Percentiles rank a stretch among this genome's conserved stretches.
These are phyloP conservation scores for Cryptococcus deneoformans DNA, from an alignment of 1,284 basidiomycete species.

Conservation along the genomic window DNA sequence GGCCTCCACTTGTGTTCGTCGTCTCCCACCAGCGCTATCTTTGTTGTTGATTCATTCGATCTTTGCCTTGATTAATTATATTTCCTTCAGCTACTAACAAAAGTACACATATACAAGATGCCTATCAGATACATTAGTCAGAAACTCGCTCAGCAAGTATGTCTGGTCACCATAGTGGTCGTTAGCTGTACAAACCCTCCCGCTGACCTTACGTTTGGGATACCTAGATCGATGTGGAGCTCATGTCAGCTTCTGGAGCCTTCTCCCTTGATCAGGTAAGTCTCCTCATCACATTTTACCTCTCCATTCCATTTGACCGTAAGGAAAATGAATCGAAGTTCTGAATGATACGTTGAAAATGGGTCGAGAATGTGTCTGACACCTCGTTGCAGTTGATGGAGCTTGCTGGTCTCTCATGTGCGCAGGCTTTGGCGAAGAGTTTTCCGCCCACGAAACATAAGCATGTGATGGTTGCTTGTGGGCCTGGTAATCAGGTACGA, in stretches of 20 bases:
- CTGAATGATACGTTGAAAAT: no score
- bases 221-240: conserved; percentile 79
- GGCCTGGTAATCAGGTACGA: conserved; percentile 82
- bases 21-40: no score
- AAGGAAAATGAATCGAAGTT: no score
- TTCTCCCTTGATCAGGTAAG: conserved; percentile 83
- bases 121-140: conserved; percentile 71
- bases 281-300: neutral
- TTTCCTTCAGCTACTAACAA: neutral
- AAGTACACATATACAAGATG: conserved; percentile 52
- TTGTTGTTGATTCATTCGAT: no score
- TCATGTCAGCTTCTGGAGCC: conserved; percentile 78
- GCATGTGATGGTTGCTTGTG: conserved; percentile 86
- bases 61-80: no score
- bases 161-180: neutral
- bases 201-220: conserved; percentile 6
- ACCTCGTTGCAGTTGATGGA: conserved; percentile 72
- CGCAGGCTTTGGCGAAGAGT: conserved; percentile 75
- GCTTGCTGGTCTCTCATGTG: conserved; percentile 94
- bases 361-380: no score
- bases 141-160: conserved; percentile 74
- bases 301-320: neutral
- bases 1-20: no score
- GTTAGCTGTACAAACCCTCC: neutral
- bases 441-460: conserved; percentile 66